Conservation (phyloP, 805 yeast genomes). For the Blastobotrys chiropterorum region DNA sequence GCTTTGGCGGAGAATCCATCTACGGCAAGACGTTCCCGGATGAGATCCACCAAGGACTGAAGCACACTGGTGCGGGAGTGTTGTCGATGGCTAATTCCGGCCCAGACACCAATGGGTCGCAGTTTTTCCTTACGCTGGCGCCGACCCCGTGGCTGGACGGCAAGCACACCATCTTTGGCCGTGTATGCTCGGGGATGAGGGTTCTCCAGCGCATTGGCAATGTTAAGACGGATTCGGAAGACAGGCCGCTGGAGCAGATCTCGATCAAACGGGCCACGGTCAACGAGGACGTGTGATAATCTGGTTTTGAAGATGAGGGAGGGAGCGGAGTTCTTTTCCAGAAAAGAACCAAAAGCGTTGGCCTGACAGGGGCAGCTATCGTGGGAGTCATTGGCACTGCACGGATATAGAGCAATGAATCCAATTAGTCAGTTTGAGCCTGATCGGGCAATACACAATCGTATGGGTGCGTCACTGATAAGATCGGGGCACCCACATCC, state of each 20-base stretch:
- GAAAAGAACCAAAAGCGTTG: too few species aligned
- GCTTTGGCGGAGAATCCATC: slow-evolving; percentile 64
- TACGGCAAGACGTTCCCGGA: slow-evolving; percentile 77
- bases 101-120: slow-evolving; percentile 85
- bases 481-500: too few species aligned
- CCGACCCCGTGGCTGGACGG: slow-evolving; percentile 86
- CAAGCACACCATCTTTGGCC: slow-evolving; percentile 88
- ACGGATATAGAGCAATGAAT: not conserved
- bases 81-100: slow-evolving; percentile 94
- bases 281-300: not conserved
- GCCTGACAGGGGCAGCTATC: too few species aligned
- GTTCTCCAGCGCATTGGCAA: slow-evolving; percentile 55
- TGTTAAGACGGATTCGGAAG: slow-evolving; percentile 39
- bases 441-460: too few species aligned
- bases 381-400: too few species aligned
- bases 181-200: slow-evolving; percentile 39
- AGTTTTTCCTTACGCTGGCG: slow-evolving; percentile 81
- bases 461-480: too few species aligned
- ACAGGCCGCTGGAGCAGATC: slow-evolving; percentile 43
- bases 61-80: slow-evolving; percentile 74
- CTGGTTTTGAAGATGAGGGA: not conserved
- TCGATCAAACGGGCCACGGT: slow-evolving; percentile 26
- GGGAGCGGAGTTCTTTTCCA: too few species aligned
- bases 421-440: too few species aligned
- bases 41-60: slow-evolving; percentile 47